Evolutionary conservation across 768 basidiomycete genomes (phyloP).

Genomic region (Amanita pseudoporphyria): DNA sequence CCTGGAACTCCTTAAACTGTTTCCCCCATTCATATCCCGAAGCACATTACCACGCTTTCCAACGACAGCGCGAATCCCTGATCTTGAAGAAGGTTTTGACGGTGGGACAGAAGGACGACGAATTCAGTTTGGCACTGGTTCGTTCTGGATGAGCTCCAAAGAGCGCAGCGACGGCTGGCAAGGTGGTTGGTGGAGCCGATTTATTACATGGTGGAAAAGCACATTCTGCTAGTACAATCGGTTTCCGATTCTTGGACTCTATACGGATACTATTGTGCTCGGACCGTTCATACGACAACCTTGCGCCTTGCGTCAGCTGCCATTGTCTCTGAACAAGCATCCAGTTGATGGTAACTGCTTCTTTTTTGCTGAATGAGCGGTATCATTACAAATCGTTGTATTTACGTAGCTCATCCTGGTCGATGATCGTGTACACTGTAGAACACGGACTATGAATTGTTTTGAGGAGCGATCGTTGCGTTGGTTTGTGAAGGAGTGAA

Average conservation of each 20-base stretch:
- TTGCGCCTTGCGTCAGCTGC: neutral
- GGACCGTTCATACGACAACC: neutral
- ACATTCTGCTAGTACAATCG: constrained; percentile 51
- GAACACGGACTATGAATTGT: constrained; percentile 1
- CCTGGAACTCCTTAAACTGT: constrained; percentile 55
- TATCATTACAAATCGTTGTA: neutral
- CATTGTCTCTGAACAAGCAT: neutral
- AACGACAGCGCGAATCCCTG: constrained; percentile 29
- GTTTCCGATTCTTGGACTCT: neutral
- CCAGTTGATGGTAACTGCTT: neutral
- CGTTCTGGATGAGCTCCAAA: constrained; percentile 66
- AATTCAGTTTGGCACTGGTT: constrained; percentile 73
- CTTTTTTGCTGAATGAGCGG: neutral
- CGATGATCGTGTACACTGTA: constrained; percentile 6
- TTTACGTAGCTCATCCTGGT: constrained; percentile 6
- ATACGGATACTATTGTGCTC: neutral
- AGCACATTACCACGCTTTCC: constrained; percentile 69
- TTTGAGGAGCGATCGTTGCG: neutral
- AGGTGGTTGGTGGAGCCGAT: constrained; percentile 73
- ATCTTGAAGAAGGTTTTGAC: constrained; percentile 65
- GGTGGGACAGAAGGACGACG: constrained; percentile 42
- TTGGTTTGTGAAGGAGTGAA: neutral
- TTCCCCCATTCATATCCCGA: constrained; percentile 69
- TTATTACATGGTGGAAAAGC: constrained; percentile 72
- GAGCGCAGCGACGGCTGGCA: constrained; percentile 55